Evolutionary conservation across 2,329 filamentous ascomycete species (phyloP).

Genomic region (Geosmithia putterillii): DNA sequence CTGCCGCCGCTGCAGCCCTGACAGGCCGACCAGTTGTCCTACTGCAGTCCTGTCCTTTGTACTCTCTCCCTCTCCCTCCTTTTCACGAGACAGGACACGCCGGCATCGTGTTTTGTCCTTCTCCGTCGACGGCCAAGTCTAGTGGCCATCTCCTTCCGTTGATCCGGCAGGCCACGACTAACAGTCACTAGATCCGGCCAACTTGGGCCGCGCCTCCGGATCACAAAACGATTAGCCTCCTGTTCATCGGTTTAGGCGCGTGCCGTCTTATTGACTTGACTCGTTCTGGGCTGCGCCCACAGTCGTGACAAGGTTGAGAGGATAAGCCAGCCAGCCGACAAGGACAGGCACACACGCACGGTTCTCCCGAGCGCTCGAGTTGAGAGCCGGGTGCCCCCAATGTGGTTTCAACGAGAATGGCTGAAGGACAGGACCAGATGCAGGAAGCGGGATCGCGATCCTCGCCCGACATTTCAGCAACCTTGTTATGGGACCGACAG

Average conservation of each 20-base stretch:
- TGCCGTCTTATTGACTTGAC: too few species aligned
- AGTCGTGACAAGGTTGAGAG: background rate
- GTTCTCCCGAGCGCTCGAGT: background rate
- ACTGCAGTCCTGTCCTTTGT: background rate
- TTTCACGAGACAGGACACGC: background rate
- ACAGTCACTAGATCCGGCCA: too few species aligned
- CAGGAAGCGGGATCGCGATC: conserved; percentile 3
- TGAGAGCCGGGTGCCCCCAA: background rate
- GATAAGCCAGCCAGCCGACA: background rate
- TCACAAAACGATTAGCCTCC: too few species aligned
- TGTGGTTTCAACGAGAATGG: conserved; percentile 1
- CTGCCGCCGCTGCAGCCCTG: background rate
- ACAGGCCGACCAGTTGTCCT: too few species aligned
- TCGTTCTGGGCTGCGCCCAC: background rate
- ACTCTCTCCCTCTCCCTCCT: background rate
- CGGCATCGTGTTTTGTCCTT: background rate
- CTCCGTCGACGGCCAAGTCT: background rate
- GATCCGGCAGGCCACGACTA: background rate
- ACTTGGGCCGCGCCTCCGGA: too few species aligned
- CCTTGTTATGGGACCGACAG: conserved; percentile 27
- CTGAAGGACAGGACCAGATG: background rate
- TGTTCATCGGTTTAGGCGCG: background rate
- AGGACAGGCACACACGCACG: background rate
- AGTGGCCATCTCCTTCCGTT: background rate
- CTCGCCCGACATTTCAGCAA: conserved; percentile 7